Evolutionary conservation across 768 basidiomycete species (phyloP).

Genomic region (Pholiota conissans): DNA sequence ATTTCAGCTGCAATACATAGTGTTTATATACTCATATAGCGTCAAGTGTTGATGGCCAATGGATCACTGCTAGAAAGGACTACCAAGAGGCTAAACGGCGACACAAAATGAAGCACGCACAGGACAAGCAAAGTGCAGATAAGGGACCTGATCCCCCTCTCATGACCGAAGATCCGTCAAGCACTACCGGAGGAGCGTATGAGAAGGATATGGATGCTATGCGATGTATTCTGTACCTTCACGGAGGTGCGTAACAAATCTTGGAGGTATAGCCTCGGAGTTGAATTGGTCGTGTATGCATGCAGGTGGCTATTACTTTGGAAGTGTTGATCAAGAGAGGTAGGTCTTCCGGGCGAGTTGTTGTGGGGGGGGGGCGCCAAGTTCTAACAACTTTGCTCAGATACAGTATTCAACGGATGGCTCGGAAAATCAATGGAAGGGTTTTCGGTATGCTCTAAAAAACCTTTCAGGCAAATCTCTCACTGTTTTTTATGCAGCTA

Average conservation of each 20-base stretch:
- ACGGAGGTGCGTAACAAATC: constrained; percentile 57
- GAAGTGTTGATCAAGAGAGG: constrained; percentile 78
- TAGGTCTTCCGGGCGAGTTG: constrained; percentile 26
- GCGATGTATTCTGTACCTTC: constrained; percentile 80
- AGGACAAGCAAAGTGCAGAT: constrained; percentile 8
- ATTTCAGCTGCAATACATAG: neutral
- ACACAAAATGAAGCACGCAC: constrained; percentile 47
- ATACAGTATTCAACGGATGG: constrained; percentile 78
- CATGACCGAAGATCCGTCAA: constrained; percentile 1
- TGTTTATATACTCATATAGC: constrained; percentile 4
- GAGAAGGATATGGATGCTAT: constrained; percentile 78
- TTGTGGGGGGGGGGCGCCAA: too few species aligned
- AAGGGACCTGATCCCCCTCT: neutral
- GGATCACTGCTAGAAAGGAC: constrained; percentile 86
- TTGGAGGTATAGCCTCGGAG: neutral
- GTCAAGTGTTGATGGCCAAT: constrained; percentile 73
- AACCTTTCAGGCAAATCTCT: neutral
- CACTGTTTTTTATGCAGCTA: constrained; percentile 41
- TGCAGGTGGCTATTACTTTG: constrained; percentile 82
- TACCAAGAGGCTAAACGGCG: constrained; percentile 68
- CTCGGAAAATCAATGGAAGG: constrained; percentile 90
- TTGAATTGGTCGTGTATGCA: neutral
- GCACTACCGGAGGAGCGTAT: constrained; percentile 38
- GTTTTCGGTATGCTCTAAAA: constrained; percentile 59
- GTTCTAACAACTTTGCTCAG: constrained; percentile 27